Evolutionary conservation across 1,284 basidiomycete genomes (phyloP).

Genomic region (Irpex sp.): DNA sequence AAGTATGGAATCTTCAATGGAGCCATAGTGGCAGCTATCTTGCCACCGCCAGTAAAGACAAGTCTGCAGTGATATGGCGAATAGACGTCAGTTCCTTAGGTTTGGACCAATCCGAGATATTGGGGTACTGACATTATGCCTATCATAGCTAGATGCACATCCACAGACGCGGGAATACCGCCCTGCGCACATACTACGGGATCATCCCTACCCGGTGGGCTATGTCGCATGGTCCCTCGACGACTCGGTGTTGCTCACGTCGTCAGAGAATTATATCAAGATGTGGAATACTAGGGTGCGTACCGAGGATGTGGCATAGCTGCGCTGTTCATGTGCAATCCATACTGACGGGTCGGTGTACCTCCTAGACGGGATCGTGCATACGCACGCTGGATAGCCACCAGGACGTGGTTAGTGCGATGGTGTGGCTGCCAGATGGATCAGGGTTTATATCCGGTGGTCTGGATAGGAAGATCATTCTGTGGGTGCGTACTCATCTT

Average conservation of each 20-base stretch:
- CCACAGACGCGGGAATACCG: constrained; percentile 56
- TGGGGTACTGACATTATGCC: background rate
- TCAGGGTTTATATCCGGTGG: constrained; percentile 89
- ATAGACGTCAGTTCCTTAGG: constrained; percentile 57
- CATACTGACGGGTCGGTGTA: constrained; percentile 5
- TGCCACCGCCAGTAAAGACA: constrained; percentile 88
- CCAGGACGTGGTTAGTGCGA: constrained; percentile 80
- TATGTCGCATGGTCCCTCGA: constrained; percentile 90
- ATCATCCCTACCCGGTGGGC: constrained; percentile 77
- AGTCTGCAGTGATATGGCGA: constrained; percentile 86
- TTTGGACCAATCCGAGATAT: background rate
- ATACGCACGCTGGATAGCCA: constrained; percentile 69
- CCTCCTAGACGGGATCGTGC: constrained; percentile 62
- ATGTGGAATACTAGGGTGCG: constrained; percentile 85
- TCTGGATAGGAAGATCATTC: constrained; percentile 83
- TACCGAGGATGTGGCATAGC: constrained; percentile 7
- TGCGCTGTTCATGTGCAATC: background rate
- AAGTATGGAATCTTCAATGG: constrained; percentile 96
- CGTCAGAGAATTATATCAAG: constrained; percentile 75
- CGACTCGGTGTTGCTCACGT: constrained; percentile 78
- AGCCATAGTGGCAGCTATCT: constrained; percentile 85
- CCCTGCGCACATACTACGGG: constrained; percentile 56
- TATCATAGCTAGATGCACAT: constrained; percentile 42
- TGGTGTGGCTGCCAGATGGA: constrained; percentile 88
- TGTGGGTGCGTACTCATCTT: constrained; percentile 67